phyloP scores from a whole-genome alignment of 257 asterid species.

The Agastache rugosa region DNA sequence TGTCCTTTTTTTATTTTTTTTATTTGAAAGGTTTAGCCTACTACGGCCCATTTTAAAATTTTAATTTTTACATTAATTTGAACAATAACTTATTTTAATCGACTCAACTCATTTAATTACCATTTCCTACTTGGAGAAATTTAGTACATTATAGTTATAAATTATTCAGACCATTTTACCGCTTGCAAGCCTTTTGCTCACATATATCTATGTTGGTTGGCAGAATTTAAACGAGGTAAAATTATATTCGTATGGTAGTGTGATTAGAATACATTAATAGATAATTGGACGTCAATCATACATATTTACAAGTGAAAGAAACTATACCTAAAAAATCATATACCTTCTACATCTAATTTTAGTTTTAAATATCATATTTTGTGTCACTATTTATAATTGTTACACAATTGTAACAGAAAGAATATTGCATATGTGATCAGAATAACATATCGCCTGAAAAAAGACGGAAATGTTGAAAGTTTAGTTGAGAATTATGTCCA shows the following conservation, averaged over 20 bases:
- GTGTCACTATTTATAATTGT: no score
- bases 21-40: no score
- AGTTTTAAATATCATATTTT: no score
- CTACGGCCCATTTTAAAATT: no score
- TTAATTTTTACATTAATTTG: background rate
- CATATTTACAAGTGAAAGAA: no score
- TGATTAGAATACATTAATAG: no score
- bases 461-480: background rate
- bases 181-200: background rate
- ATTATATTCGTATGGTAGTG: no score
- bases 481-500: background rate
- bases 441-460: background rate
- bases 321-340: no score
- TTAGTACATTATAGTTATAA: no score
- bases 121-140: no score
- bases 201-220: background rate
- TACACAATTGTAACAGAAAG: background rate
- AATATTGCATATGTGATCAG: no score
- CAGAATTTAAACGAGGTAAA: background rate
- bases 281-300: background rate
- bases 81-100: background rate
- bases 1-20: no score
- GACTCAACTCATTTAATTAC: background rate
- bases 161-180: background rate
- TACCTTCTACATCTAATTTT: background rate